phyloP scores from a whole-genome alignment of 371 early-diverging fungal genomes.

The Chytridium lagenaria region DNA sequence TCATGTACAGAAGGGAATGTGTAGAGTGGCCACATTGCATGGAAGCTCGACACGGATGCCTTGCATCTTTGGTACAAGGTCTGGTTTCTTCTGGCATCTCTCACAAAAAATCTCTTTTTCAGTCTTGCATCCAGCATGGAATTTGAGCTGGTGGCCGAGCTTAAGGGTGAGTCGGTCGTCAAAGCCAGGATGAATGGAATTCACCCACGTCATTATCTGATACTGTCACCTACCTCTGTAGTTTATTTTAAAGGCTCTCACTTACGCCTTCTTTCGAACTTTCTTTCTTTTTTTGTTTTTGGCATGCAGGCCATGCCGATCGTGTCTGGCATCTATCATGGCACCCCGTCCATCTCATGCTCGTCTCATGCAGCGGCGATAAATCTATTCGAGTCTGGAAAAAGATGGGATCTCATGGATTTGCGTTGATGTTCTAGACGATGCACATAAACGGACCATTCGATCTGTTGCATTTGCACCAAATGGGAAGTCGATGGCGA shows the following conservation, averaged over 20 bases:
- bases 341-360: slow-evolving; percentile 75
- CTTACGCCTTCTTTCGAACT: too few species aligned
- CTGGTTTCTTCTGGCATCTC: slow-evolving; percentile 9
- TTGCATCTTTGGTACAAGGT: background rate
- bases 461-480: slow-evolving; percentile 89
- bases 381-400: slow-evolving; percentile 79
- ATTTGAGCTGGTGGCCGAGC: slow-evolving; percentile 26
- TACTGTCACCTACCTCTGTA: too few species aligned
- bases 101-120: background rate
- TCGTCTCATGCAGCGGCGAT: slow-evolving; percentile 89
- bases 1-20: slow-evolving; percentile 20
- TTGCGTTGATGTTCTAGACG: slow-evolving; percentile 79
- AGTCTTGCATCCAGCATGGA: background rate
- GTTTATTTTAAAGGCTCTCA: too few species aligned
- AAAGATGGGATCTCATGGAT: slow-evolving; percentile 59
- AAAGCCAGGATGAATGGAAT: background rate
- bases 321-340: slow-evolving; percentile 92
- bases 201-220: too few species aligned
- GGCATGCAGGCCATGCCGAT: slow-evolving; percentile 87
- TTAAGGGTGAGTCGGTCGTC: slow-evolving; percentile 23
- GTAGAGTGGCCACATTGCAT: slow-evolving; percentile 19
- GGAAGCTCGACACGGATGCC: slow-evolving; percentile 16
- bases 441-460: slow-evolving; percentile 87
- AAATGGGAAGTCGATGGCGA: slow-evolving; percentile 77
- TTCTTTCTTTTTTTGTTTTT: too few species aligned